These are phyloP conservation scores for Xylona heveae DNA, from an alignment of 495 filamentous ascomycete genomes.

Conservation along the genomic window DNA sequence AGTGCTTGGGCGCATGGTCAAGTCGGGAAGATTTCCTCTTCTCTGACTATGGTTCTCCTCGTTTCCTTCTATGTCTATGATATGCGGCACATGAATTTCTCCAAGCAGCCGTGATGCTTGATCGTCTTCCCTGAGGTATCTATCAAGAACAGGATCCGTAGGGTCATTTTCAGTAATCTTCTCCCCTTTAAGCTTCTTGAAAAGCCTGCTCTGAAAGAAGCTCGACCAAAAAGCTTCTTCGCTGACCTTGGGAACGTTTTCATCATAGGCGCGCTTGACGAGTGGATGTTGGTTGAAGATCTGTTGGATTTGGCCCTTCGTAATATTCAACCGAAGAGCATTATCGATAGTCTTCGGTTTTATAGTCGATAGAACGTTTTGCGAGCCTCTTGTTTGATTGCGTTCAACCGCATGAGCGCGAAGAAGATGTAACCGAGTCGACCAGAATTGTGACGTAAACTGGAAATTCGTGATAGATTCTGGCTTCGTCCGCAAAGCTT, in stretches of 20 bases:
- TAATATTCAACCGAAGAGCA: conserved; percentile 60
- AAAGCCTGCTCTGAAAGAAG: conserved; percentile 76
- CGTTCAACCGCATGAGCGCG: conserved; percentile 80
- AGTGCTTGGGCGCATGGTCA: conserved; percentile 59
- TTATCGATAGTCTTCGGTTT: conserved; percentile 63
- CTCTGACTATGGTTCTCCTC: conserved; percentile 68
- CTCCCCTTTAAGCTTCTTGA: conserved; percentile 82
- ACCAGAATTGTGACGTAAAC: conserved; percentile 87
- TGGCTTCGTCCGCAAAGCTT: conserved; percentile 56
- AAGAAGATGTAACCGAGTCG: conserved; percentile 58
- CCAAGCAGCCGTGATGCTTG: conserved; percentile 29
- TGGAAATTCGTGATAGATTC: conserved; percentile 53
- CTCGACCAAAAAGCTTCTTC: conserved; percentile 75
- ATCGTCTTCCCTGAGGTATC: conserved; percentile 56
- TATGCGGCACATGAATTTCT: conserved; percentile 48
- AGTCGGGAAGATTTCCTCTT: conserved; percentile 64
- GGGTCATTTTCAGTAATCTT: conserved; percentile 53
- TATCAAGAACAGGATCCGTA: conserved; percentile 57
- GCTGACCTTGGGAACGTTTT: conserved; percentile 65
- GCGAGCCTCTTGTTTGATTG: conserved; percentile 62
- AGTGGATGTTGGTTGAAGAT: conserved; percentile 88
- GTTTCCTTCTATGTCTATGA: conserved; percentile 82
- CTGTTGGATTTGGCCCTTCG: conserved; percentile 76
- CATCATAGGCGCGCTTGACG: conserved; percentile 77
- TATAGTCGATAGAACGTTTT: conserved; percentile 83